phyloP scores from a whole-genome alignment of 371 early-diverging fungal genomes.

The Mortierella sp. region DNA sequence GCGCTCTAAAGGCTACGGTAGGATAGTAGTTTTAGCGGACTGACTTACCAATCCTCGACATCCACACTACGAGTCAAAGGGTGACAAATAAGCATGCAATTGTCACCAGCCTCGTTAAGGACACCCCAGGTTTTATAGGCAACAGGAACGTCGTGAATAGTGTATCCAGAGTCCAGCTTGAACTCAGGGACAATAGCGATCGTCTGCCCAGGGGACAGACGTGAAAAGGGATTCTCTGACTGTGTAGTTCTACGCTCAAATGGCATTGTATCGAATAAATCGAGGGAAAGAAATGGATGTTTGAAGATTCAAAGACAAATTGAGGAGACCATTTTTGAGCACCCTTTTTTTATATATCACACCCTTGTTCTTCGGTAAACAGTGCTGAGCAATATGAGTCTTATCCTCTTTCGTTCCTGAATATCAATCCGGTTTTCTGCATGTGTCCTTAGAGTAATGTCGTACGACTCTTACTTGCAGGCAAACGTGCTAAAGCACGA shows the following conservation, averaged over 20 bases:
- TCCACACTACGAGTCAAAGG: constrained; percentile 96
- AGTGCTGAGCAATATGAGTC: constrained; percentile 7
- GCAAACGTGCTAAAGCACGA: too few species aligned
- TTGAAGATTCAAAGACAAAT: background rate
- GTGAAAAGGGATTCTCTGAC: constrained; percentile 65
- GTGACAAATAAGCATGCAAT: constrained; percentile 96
- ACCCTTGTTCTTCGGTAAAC: background rate
- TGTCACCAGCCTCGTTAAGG: constrained; percentile 80
- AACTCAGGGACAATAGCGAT: constrained; percentile 79
- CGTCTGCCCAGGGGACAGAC: constrained; percentile 77
- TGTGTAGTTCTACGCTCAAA: constrained; percentile 36
- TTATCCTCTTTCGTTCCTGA: background rate
- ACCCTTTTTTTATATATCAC: too few species aligned
- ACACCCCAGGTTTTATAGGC: constrained; percentile 97
- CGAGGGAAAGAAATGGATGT: too few species aligned
- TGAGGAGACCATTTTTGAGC: background rate
- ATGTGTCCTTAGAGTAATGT: too few species aligned
- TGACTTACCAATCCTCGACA: constrained; percentile 89
- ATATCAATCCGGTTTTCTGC: too few species aligned
- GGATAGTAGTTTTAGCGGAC: background rate
- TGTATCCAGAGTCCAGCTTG: constrained; percentile 81
- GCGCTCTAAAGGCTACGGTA: background rate
- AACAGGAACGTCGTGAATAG: constrained; percentile 82
- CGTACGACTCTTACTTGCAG: too few species aligned
- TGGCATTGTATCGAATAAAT: background rate